Evolutionary conservation across 768 basidiomycete genomes (phyloP).

Genomic region (Cystofilobasidium bisporidii): DNA sequence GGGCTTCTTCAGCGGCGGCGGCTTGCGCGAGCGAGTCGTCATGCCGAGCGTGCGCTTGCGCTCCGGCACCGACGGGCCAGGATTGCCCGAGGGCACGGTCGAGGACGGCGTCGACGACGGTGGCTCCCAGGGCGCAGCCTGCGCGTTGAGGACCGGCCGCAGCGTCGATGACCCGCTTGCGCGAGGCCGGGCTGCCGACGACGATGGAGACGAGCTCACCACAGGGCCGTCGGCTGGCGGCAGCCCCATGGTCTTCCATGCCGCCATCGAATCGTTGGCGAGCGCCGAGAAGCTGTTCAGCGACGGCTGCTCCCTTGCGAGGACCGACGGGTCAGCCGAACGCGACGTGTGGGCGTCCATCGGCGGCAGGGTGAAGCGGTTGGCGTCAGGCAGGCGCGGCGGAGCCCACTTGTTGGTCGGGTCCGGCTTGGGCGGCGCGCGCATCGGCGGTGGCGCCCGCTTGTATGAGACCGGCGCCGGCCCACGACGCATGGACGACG

Average conservation of each 20-base stretch:
- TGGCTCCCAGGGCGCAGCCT: no score
- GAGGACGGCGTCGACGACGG: no score
- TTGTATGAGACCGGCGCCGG: background rate
- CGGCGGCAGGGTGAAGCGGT: slow-evolving; percentile 20
- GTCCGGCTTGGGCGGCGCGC: background rate
- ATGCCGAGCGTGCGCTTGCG: no score
- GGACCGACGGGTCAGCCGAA: slow-evolving; percentile 9
- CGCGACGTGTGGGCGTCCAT: slow-evolving; percentile 15
- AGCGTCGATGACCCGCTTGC: no score
- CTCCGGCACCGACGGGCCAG: no score
- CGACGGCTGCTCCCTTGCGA: background rate
- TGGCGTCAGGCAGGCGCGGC: background rate
- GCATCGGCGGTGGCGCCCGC: background rate
- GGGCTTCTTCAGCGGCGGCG: no score
- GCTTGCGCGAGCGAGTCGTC: no score
- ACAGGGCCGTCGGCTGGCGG: no score
- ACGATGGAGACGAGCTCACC: background rate
- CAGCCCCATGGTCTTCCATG: background rate
- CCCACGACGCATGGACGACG: background rate
- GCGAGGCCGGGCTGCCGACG: background rate
- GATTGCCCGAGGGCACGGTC: no score
- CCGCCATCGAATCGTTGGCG: background rate
- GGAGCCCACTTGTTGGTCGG: slow-evolving; percentile 3
- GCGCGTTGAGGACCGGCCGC: no score
- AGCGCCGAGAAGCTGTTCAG: background rate